Conservation (phyloP, 2,329 filamentous ascomycete genomes). For the Arthrinium phaeospermum region DNA sequence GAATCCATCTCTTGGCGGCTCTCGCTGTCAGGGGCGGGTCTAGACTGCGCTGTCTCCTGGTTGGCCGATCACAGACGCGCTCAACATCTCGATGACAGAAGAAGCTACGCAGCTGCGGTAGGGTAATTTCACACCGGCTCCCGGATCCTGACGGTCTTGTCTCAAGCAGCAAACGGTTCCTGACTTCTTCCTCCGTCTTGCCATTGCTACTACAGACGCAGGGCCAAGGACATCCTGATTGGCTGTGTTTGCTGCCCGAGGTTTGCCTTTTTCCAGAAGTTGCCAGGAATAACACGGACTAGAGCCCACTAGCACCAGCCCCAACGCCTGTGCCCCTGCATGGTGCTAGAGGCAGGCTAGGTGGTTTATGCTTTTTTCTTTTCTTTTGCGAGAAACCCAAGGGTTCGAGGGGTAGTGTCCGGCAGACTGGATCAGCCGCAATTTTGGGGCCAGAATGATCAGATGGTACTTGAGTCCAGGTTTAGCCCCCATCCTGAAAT, state of each 20-base stretch:
- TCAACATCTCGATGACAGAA: neutral
- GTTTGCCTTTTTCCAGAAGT: slow-evolving; percentile 3
- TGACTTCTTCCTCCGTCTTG: neutral
- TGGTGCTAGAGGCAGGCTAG: neutral
- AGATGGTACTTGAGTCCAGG: slow-evolving; percentile 4
- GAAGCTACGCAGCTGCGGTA: neutral
- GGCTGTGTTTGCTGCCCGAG: neutral
- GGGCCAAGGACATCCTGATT: neutral
- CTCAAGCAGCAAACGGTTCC: neutral
- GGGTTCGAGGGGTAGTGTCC: neutral
- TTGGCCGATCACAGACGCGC: neutral
- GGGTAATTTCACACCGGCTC: neutral
- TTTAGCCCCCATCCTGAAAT: neutral
- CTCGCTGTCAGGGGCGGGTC: neutral
- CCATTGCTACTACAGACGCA: neutral
- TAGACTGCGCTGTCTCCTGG: neutral
- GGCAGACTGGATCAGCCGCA: neutral
- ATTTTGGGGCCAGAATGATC: neutral
- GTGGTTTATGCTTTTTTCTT: neutral
- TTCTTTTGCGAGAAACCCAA: neutral
- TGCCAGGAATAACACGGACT: neutral
- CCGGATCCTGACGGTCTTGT: neutral
- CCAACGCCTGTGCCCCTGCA: neutral
- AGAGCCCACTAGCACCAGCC: neutral
- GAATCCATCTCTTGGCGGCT: neutral